Conservation (phyloP, 208 protist genomes). For the Leishmania aethiopica region DNA sequence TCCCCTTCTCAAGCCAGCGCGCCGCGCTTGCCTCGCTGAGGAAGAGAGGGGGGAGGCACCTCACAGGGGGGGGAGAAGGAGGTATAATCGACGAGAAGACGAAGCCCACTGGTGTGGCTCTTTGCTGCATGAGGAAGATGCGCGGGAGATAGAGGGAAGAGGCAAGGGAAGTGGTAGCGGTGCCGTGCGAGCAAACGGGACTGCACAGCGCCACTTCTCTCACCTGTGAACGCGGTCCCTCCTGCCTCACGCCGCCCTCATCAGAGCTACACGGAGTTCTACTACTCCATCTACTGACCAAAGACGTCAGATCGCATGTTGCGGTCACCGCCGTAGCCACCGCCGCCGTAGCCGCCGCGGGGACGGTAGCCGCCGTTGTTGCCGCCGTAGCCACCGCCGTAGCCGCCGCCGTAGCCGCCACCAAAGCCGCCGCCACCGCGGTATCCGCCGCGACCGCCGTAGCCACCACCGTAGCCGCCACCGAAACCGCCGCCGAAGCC, state of each 20-base stretch:
- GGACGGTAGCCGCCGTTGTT: slow-evolving; percentile 26
- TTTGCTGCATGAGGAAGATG: not conserved
- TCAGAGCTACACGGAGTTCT: not conserved
- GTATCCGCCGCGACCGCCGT: slow-evolving; percentile 26
- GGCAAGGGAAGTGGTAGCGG: not conserved
- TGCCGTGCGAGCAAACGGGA: not conserved
- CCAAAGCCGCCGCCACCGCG: slow-evolving; percentile 18
- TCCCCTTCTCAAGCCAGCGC: not conserved
- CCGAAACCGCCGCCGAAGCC: slow-evolving; percentile 30
- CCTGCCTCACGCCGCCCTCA: not conserved
- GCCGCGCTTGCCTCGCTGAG: not conserved
- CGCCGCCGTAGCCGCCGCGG: slow-evolving; percentile 23
- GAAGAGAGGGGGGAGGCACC: not conserved
- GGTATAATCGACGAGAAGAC: not conserved
- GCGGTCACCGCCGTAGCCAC: slow-evolving; percentile 15
- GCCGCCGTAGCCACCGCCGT: slow-evolving; percentile 28
- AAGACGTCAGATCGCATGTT: slow-evolving; percentile 60
- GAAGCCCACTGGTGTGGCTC: not conserved
- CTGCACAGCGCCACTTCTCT: not conserved
- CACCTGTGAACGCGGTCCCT: not conserved
- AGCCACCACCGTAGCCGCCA: slow-evolving; percentile 25
- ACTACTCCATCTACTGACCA: slow-evolving; percentile 38
- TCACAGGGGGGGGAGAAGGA: not conserved
- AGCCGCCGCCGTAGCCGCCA: slow-evolving; percentile 23
- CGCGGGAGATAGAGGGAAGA: not conserved